phyloP scores from a whole-genome alignment of 495 filamentous ascomycete species.

The Penicillium coprophilum region DNA sequence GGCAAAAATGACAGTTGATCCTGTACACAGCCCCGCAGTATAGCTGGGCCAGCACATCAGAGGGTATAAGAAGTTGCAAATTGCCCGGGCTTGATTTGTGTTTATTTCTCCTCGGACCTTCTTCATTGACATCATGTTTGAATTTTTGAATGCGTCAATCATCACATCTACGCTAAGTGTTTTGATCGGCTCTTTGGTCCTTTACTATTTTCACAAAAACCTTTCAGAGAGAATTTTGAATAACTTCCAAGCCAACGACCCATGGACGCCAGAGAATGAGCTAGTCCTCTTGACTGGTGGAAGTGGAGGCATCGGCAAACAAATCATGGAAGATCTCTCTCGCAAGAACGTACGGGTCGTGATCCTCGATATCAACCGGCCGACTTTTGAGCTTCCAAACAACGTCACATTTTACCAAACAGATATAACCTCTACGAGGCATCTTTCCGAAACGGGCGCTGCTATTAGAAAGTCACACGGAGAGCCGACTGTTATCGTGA shows the following conservation, averaged over 20 bases:
- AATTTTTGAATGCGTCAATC: not conserved
- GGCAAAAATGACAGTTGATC: too few relatives aligned
- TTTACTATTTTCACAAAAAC: not conserved
- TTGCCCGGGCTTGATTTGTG: too few relatives aligned
- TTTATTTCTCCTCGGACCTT: not conserved
- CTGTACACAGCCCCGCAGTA: too few relatives aligned
- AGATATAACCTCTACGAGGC: not conserved
- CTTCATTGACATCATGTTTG: not conserved
- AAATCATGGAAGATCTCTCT: slow-evolving; percentile 36
- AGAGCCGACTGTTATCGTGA: slow-evolving; percentile 47
- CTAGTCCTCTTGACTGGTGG: slow-evolving; percentile 52
- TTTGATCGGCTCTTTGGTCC: not conserved
- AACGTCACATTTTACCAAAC: not conserved
- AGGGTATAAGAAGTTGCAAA: too few relatives aligned
- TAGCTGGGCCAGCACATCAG: too few relatives aligned
- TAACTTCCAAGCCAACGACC: not conserved
- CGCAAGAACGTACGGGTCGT: slow-evolving; percentile 26
- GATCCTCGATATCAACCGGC: slow-evolving; percentile 5
- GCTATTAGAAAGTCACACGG: slow-evolving; percentile 34
- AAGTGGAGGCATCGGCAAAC: slow-evolving; percentile 45
- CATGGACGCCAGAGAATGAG: slow-evolving; percentile 23
- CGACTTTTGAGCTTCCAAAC: not conserved
- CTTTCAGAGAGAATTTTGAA: not conserved
- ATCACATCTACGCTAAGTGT: not conserved
- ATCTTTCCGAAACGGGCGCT: not conserved